These are phyloP conservation scores for Mucor plumbeus DNA, from an alignment of 371 early-diverging fungal genomes.

Conservation along the genomic window DNA sequence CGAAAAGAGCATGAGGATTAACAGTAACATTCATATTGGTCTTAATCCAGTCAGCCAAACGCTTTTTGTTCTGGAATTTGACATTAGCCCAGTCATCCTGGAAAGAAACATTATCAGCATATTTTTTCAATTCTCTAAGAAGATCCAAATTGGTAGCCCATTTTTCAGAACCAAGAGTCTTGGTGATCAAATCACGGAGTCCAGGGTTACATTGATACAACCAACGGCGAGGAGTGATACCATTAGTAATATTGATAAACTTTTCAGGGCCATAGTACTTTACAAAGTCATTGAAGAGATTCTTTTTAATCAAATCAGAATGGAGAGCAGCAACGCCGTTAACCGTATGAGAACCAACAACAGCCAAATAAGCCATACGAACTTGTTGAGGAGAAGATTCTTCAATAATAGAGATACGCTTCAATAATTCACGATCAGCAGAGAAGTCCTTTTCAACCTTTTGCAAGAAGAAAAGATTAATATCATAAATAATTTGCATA, in stretches of 20 bases:
- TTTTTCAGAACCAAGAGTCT: constrained; percentile 68
- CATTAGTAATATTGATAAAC: constrained; percentile 94
- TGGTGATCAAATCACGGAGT: constrained; percentile 77
- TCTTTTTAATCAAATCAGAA: constrained; percentile 82
- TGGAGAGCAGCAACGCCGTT: constrained; percentile 95
- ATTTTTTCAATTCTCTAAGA: constrained; percentile 62
- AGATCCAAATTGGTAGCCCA: constrained; percentile 73
- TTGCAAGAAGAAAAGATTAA: constrained; percentile 95
- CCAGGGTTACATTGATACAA: constrained; percentile 91
- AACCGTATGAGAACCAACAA: constrained; percentile 83
- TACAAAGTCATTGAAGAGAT: constrained; percentile 88
- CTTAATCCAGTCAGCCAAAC: constrained; percentile 82
- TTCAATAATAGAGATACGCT: constrained; percentile 90
- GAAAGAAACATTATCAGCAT: constrained; percentile 70
- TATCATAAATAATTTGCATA: constrained; percentile 94
- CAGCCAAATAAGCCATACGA: constrained; percentile 81
- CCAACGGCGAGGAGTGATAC: constrained; percentile 93
- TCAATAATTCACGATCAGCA: constrained; percentile 84
- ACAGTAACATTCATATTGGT: constrained; percentile 69
- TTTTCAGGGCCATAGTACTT: constrained; percentile 80
- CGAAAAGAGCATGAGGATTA: constrained; percentile 84
- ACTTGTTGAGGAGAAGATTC: constrained; percentile 87
- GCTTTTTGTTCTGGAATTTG: constrained; percentile 86
- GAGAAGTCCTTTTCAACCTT: constrained; percentile 82
- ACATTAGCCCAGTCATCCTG: constrained; percentile 82